Evolutionary conservation across 441 rosid genomes (phyloP).

Genomic region (Bruguiera hainesii): DNA sequence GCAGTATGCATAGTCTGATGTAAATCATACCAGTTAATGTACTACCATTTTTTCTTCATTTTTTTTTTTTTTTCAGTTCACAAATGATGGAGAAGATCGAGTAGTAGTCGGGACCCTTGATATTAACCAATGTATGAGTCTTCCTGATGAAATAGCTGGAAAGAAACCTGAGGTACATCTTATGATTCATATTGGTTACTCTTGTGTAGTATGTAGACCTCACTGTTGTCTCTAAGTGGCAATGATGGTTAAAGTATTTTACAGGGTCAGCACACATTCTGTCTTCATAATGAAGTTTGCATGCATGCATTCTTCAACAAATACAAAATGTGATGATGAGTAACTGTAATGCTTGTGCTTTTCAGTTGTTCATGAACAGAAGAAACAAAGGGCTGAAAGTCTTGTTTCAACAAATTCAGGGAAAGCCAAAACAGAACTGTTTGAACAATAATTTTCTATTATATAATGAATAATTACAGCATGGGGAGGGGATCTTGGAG

Average conservation of each 20-base stretch:
- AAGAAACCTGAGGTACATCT: conserved; percentile 65
- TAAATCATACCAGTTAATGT: not conserved
- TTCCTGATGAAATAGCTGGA: conserved; percentile 85
- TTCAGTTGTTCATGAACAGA: not conserved
- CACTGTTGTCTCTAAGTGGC: too few species aligned
- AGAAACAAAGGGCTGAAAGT: too few species aligned
- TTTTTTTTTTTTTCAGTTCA: conserved; percentile 40
- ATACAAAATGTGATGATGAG: too few species aligned
- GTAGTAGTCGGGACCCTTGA: conserved; percentile 88
- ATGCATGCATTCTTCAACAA: too few species aligned
- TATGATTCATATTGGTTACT: not conserved
- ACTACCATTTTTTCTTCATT: not conserved
- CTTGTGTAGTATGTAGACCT: not conserved
- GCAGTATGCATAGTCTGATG: not conserved
- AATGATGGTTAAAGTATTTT: too few species aligned
- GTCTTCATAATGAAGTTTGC: too few species aligned
- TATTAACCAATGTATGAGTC: conserved; percentile 75
- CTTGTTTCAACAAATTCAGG: too few species aligned
- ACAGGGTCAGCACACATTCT: too few species aligned
- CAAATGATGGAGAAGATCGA: conserved; percentile 61
- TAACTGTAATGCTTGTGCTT: not conserved
- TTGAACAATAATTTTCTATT: too few species aligned
- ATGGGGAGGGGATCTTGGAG: not conserved
- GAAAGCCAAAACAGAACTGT: too few species aligned
- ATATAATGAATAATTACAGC: not conserved